phyloP scores from a whole-genome alignment of 2,329 filamentous ascomycete species.

The Cercospora zeae-maydis region DNA sequence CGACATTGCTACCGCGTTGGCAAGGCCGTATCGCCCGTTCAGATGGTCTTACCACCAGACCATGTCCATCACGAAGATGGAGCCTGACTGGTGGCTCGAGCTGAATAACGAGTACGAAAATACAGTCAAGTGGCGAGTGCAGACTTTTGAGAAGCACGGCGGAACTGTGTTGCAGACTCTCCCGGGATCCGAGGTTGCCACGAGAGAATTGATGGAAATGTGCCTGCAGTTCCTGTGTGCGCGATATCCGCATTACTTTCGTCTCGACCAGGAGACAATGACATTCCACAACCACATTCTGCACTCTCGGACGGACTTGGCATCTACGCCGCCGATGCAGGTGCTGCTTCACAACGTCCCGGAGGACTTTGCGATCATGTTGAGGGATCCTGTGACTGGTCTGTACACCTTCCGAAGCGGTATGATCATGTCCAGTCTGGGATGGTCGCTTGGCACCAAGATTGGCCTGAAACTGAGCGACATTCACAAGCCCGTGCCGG shows the following conservation, averaged over 20 bases:
- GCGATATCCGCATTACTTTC: conserved; percentile 74
- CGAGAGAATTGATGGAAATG: conserved; percentile 88
- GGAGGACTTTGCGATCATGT: conserved; percentile 76
- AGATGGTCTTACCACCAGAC: conserved; percentile 84
- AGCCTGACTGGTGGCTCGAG: conserved; percentile 86
- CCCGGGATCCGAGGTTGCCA: conserved; percentile 72
- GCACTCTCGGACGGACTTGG: conserved; percentile 58
- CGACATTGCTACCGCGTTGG: conserved; percentile 62
- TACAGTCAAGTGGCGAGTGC: conserved; percentile 65
- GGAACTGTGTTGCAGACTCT: conserved; percentile 62
- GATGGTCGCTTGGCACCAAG: conserved; percentile 74
- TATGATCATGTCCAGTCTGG: conserved; percentile 72
- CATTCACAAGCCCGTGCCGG: conserved; percentile 72
- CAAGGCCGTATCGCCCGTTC: conserved; percentile 76
- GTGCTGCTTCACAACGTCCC: conserved; percentile 74
- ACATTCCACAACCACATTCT: conserved; percentile 68
- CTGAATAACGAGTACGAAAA: conserved; percentile 68
- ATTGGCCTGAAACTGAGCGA: conserved; percentile 65
- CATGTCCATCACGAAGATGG: conserved; percentile 82
- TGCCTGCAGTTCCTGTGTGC: conserved; percentile 72
- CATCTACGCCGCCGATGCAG: conserved; percentile 60
- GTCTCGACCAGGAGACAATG: conserved; percentile 52
- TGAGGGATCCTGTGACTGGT: conserved; percentile 68
- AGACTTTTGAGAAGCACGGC: conserved; percentile 61
- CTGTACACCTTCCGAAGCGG: conserved; percentile 72